Conservation (phyloP, 1,284 basidiomycete species). For the Cryptococcus maquisensis region DNA sequence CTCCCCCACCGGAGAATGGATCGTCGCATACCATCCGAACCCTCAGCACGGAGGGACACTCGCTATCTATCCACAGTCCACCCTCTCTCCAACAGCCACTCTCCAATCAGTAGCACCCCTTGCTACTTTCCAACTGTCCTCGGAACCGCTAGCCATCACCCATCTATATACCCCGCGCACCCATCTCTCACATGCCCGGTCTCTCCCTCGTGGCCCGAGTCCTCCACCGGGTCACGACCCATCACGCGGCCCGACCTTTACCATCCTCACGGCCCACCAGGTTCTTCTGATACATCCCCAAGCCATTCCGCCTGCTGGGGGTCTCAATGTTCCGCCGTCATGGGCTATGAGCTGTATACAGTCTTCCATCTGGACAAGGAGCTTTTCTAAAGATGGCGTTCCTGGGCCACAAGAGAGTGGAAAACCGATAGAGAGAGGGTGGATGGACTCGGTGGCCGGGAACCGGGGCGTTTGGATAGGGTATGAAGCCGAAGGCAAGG, state of each 20-base stretch:
- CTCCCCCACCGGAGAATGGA: constrained; percentile 37
- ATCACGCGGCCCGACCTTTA: constrained; percentile 25
- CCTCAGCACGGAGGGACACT: constrained; percentile 16
- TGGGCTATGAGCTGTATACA: constrained; percentile 29
- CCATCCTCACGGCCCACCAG: constrained; percentile 24
- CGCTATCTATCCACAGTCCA: constrained; percentile 21
- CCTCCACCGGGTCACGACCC: constrained; percentile 19
- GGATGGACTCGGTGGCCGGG: constrained; percentile 31
- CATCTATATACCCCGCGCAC: constrained; percentile 33
- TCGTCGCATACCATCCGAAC: constrained; percentile 27
- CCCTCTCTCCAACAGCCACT: constrained; percentile 23
- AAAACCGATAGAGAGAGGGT: constrained; percentile 23
- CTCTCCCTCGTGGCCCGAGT: constrained; percentile 25
- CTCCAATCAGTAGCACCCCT: constrained; percentile 16
- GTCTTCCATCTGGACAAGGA: constrained; percentile 20
- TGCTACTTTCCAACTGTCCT: constrained; percentile 22
- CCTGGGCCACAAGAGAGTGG: constrained; percentile 4
- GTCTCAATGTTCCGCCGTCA: neutral
- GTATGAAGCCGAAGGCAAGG: constrained; percentile 24
- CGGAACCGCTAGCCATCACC: constrained; percentile 21
- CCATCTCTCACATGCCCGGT: constrained; percentile 12
- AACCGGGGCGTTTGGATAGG: constrained; percentile 38
- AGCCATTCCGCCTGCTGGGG: neutral
- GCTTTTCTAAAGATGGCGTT: constrained; percentile 8
- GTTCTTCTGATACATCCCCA: constrained; percentile 29